A percentile compares a stretch with the other conserved stretches of the same genome.
Conservation (phyloP, 306 rosid genomes). For the Echinosophora koreensis region DNA sequence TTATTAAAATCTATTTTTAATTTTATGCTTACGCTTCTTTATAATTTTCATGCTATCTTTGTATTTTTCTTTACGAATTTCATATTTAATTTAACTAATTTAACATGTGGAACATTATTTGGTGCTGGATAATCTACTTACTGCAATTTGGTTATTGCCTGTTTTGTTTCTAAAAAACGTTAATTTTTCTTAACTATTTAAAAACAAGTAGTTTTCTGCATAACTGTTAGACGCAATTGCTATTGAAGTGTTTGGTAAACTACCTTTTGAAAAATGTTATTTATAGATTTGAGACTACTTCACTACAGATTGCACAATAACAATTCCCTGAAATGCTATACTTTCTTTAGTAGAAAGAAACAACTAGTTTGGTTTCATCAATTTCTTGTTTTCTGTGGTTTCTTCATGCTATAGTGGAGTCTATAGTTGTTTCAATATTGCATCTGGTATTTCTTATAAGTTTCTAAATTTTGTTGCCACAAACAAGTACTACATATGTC, state of each 20-base stretch:
- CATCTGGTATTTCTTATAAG: background rate
- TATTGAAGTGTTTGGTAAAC: background rate
- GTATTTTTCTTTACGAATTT: slow-evolving; percentile 31
- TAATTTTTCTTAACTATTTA: background rate
- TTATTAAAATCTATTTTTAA: slow-evolving; percentile 12
- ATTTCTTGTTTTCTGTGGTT: background rate
- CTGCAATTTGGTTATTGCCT: background rate
- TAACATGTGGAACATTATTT: background rate
- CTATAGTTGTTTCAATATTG: background rate
- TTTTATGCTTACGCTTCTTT: slow-evolving; percentile 20
- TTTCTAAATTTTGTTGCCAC: background rate
- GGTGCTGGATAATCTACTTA: slow-evolving; percentile 6
- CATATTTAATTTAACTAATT: slow-evolving; percentile 29
- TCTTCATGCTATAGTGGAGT: slow-evolving; percentile 7
- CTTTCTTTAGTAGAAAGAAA: background rate
- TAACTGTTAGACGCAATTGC: slow-evolving; percentile 1
- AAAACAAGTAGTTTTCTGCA: slow-evolving; percentile 2
- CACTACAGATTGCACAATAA: background rate
- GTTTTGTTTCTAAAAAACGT: background rate
- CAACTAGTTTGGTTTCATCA: slow-evolving; percentile 9
- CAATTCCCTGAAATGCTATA: background rate
- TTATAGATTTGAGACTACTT: background rate
- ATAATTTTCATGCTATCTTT: slow-evolving; percentile 1
- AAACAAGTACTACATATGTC: background rate
- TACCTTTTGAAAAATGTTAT: background rate